Base-by-base conservation (phyloP, 345 rosid species). In the Salix exigua region DNA sequence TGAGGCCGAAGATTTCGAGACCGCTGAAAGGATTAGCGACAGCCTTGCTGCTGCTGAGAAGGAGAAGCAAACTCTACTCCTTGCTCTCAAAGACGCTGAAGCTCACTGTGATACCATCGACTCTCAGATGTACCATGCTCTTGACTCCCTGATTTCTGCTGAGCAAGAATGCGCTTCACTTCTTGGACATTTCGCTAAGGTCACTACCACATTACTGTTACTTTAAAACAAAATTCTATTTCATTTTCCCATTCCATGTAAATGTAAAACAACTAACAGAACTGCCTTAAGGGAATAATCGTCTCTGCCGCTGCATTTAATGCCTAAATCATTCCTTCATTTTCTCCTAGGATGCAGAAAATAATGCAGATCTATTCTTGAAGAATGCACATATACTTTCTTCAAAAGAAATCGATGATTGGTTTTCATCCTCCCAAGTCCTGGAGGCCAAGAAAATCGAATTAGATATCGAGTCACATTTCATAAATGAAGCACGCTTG, bases 1-100 rank as follows among this genome's bases (percentile, higher is more conserved):
- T 63, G 98, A 94, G 73, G 82, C 94, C 0, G 98, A 94, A 83
- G 97, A 94, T 83, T 94, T 94, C 35, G 97, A 91, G 70, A 85
- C 84, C 10, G 98, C 96, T 4, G 91, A 94, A 81, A 88, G 80
- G 77, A 85, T 94, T 78, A 94, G 97, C 66, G 90, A 94, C 67
- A 80, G 85, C 77, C 88, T 94, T 44, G 94, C 90, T 7, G 76
- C 81, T 61, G 82, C 86, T 28, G 98, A 90, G 51, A 83, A 81
- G 66, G 83, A 83, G 64, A 89, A 77, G 80, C 88, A 77, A 26
- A 76, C 88, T 77, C 84, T 91, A 16, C 78, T 84, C 68, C 23
- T 73, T 75, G 79, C 86, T 69, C 88, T 91, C 23, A 88, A 87
- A 77, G 92, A 89, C 33, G 88, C 89, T 0, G 90, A 94, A 78